These are phyloP conservation scores for Colletotrichum paranaense DNA, from an alignment of 2,329 filamentous ascomycete genomes.

Conservation along the genomic window DNA sequence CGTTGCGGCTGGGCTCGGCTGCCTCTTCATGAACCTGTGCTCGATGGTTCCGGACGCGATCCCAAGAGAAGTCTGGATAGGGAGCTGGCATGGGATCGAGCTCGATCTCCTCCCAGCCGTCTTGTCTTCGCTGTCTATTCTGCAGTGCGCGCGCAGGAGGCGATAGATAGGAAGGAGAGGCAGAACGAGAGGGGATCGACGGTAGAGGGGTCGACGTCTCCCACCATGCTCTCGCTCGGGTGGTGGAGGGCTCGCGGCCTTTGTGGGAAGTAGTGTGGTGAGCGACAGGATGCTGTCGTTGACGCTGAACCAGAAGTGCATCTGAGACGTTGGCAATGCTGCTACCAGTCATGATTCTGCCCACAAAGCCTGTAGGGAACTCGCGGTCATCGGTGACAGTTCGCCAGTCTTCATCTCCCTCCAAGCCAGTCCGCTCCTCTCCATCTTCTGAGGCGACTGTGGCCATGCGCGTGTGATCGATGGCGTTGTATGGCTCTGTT, in stretches of 20 bases:
- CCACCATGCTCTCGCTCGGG: constrained; percentile 19
- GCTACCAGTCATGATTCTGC: constrained; percentile 35
- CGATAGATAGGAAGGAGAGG: constrained; percentile 1
- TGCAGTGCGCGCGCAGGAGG: not conserved
- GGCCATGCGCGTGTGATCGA: constrained; percentile 21
- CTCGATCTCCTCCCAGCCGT: constrained; percentile 22
- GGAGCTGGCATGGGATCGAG: not conserved
- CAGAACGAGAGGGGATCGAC: not conserved
- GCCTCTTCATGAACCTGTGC: not conserved
- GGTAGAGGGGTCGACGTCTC: not conserved
- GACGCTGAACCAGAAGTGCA: constrained; percentile 1
- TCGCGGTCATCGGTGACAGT: constrained; percentile 34
- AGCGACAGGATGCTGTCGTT: not conserved
- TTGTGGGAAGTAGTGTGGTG: not conserved
- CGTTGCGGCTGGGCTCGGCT: not conserved
- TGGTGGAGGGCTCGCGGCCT: not conserved
- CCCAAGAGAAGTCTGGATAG: not conserved
- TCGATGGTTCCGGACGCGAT: not conserved
- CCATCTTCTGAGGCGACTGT: not conserved
- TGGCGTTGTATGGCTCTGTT: constrained; percentile 17
- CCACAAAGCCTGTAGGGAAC: constrained; percentile 5
- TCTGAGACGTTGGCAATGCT: constrained; percentile 37
- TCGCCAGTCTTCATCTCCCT: constrained; percentile 34
- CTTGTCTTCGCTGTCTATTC: constrained; percentile 1
- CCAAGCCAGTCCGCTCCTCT: constrained; percentile 6